phyloP scores from a whole-genome alignment of 768 basidiomycete genomes.

The Tricholoma hemisulphureum region DNA sequence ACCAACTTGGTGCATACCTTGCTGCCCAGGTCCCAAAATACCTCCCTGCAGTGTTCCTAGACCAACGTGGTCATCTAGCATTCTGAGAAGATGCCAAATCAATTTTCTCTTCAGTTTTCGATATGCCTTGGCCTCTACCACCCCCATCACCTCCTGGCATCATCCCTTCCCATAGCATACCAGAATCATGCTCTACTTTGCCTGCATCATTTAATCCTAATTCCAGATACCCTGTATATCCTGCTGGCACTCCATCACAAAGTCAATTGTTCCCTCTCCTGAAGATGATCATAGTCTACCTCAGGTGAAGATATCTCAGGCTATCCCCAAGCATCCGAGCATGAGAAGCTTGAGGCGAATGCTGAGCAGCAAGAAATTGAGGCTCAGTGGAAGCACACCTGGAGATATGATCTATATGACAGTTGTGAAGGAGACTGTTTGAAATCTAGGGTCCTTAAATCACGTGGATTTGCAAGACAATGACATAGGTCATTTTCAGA shows the following conservation, averaged over 20 bases:
- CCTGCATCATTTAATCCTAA: conserved; percentile 7
- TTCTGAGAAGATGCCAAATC: conserved; percentile 34
- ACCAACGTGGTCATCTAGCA: no score
- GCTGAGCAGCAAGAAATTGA: conserved; percentile 26
- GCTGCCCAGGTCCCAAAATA: no score
- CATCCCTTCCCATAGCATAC: not conserved
- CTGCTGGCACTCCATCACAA: conserved; percentile 18
- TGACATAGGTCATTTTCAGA: no score
- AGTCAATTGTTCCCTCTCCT: conserved; percentile 23
- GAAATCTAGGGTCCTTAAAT: conserved; percentile 3
- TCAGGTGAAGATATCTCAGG: conserved; percentile 15
- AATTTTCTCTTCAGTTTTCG: conserved; percentile 37
- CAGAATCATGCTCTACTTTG: not conserved
- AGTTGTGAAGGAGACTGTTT: conserved; percentile 41
- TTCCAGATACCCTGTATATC: conserved; percentile 20
- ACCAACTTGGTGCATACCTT: no score
- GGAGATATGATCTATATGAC: conserved; percentile 44
- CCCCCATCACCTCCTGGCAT: conserved; percentile 17
- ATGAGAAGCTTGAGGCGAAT: conserved; percentile 27
- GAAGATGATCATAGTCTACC: conserved; percentile 11
- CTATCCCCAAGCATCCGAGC: conserved; percentile 20
- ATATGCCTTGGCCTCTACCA: conserved; percentile 40
- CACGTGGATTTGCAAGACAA: no score
- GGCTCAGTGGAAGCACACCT: conserved; percentile 12
- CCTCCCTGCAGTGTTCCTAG: no score